Evolutionary conservation across 352 stramenopile genomes (phyloP).

Genomic region (Phytophthora podocarpi): DNA sequence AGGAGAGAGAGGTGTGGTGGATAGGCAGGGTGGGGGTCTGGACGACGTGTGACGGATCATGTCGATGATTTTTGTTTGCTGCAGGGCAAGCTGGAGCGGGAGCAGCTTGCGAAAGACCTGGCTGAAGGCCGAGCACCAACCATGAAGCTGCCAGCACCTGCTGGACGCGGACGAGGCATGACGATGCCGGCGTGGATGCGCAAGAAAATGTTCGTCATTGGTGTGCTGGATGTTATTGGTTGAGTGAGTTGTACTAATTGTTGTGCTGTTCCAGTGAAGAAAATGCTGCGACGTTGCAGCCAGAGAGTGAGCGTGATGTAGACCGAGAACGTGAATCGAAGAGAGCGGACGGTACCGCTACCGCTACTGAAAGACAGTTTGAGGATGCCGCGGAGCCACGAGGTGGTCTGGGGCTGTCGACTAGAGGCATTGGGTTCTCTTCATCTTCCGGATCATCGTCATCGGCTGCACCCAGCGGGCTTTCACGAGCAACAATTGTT

Average conservation of each 20-base stretch:
- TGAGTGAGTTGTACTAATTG: conserved; percentile 14
- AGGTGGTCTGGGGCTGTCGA: conserved; percentile 39
- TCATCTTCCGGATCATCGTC: conserved; percentile 10
- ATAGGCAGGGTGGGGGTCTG: not conserved
- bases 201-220: conserved; percentile 83
- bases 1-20: conserved; percentile 66
- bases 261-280: conserved; percentile 56
- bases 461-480: not conserved
- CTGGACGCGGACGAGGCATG: conserved; percentile 86
- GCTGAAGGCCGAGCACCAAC: conserved; percentile 65
- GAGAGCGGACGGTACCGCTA: not conserved
- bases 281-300: conserved; percentile 35
- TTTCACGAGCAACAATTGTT: not conserved
- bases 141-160: conserved; percentile 52
- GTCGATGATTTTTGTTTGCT: not conserved
- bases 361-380: conserved; percentile 47
- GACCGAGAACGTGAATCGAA: conserved; percentile 10
- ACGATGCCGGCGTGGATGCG: conserved; percentile 93
- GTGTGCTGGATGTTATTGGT: not conserved
- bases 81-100: conserved; percentile 69
- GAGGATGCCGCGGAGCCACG: conserved; percentile 49
- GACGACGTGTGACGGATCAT: not conserved
- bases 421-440: conserved; percentile 30
- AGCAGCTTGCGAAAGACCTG: conserved; percentile 73
- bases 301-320: conserved; percentile 39